phyloP scores from a whole-genome alignment of 78 protist genomes.

The Dictyostelium citrinum region DNA sequence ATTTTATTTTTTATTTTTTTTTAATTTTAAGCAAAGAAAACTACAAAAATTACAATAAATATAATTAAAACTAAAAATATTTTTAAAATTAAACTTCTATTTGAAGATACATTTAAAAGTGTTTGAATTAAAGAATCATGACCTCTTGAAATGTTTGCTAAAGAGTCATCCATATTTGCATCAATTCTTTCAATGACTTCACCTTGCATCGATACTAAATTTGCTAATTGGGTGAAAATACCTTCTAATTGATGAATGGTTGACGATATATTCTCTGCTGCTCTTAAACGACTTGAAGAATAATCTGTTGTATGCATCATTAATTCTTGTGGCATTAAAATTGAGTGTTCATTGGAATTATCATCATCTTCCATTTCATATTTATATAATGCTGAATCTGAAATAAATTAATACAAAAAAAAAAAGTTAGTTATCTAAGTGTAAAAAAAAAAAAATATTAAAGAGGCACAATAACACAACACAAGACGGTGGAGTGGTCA shows the following conservation, averaged over 20 bases:
- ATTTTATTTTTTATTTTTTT: neutral
- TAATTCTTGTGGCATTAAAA: slow-evolving; percentile 53
- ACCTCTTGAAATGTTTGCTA: slow-evolving; percentile 48
- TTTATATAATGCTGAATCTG: slow-evolving; percentile 42
- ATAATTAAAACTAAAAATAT: slow-evolving; percentile 52
- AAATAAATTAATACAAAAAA: neutral
- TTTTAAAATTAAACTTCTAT: slow-evolving; percentile 49
- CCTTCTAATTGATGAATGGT: slow-evolving; percentile 68
- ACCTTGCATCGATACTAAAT: slow-evolving; percentile 43
- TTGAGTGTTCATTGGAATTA: slow-evolving; percentile 24
- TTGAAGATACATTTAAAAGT: slow-evolving; percentile 30
- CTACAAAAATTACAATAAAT: slow-evolving; percentile 47
- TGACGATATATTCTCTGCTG: slow-evolving; percentile 64
- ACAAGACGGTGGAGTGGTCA: neutral
- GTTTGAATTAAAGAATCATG: slow-evolving; percentile 53
- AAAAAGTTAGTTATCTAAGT: neutral
- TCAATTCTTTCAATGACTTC: slow-evolving; percentile 73
- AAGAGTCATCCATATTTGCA: slow-evolving; percentile 58
- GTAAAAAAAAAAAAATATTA: neutral
- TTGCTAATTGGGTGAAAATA: slow-evolving; percentile 67
- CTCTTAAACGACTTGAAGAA: slow-evolving; percentile 48
- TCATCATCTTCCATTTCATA: slow-evolving; percentile 25
- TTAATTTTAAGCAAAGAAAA: slow-evolving; percentile 42
- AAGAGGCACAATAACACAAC: neutral
- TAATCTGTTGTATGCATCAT: slow-evolving; percentile 41